Conservation (phyloP, 768 basidiomycete species). For the Rhodotorula toruloides region DNA sequence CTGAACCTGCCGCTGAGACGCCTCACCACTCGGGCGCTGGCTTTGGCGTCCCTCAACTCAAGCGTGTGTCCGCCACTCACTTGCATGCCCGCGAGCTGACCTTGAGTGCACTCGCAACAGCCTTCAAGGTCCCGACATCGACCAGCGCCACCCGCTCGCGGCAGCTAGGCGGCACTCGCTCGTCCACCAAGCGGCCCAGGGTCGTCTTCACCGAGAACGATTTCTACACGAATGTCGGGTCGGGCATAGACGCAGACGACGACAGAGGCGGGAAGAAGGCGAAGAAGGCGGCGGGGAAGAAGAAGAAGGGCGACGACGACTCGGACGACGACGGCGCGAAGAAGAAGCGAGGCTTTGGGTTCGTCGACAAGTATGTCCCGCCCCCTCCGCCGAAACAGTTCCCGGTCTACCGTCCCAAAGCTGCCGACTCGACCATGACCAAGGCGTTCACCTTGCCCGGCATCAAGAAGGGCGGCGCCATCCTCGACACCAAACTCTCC, state of each 20-base stretch:
- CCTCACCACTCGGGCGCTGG: conserved; percentile 43
- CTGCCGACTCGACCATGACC: conserved; percentile 57
- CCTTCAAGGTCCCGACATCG: conserved; percentile 46
- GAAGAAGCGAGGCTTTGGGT: conserved; percentile 44
- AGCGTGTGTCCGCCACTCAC: conserved; percentile 30
- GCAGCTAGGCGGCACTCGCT: conserved; percentile 35
- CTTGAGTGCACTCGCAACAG: not conserved
- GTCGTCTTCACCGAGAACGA: conserved; percentile 40
- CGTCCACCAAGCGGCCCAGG: conserved; percentile 28
- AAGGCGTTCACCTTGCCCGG: conserved; percentile 74
- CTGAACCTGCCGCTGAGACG: not conserved
- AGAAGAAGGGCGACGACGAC: conserved; percentile 47
- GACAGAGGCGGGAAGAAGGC: conserved; percentile 53
- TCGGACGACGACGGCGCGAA: conserved; percentile 41
- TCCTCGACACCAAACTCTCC: conserved; percentile 28
- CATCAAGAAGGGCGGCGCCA: conserved; percentile 42
- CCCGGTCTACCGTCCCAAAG: conserved; percentile 75
- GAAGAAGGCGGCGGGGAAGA: conserved; percentile 64
- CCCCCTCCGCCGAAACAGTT: conserved; percentile 32
- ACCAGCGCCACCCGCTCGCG: conserved; percentile 23
- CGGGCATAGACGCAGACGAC: conserved; percentile 48
- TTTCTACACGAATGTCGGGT: conserved; percentile 47
- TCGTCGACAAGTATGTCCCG: conserved; percentile 44
- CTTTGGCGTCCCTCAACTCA: conserved; percentile 45
- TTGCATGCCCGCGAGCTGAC: conserved; percentile 13